Evolutionary conservation across 306 rosid genomes (phyloP).

Genomic region (Inga laurina): DNA sequence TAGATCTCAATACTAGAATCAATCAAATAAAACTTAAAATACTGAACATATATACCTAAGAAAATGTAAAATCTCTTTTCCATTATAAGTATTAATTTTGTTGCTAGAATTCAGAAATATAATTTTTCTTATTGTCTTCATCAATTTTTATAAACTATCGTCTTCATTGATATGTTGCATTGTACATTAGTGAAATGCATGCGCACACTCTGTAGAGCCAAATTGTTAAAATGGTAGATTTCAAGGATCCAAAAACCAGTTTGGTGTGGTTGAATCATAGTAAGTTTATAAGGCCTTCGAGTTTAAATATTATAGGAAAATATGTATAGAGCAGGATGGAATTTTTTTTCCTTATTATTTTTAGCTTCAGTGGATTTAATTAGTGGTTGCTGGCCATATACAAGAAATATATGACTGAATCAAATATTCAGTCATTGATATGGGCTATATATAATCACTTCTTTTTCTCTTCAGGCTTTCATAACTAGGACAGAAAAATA

Average conservation of each 20-base stretch:
- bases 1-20: neutral
- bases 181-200: neutral
- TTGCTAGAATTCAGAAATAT: neutral
- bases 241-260: neutral
- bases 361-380: neutral
- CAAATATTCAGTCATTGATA: neutral
- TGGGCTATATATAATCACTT: neutral
- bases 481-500: neutral
- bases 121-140: neutral
- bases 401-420: neutral
- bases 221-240: neutral
- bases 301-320: neutral
- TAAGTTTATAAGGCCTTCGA: neutral
- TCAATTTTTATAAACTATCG: neutral
- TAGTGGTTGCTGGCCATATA: neutral
- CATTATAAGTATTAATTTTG: neutral
- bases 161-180: neutral
- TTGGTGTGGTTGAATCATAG: neutral
- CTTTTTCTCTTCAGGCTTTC: neutral
- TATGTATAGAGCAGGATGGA: neutral
- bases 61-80: neutral
- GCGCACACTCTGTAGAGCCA: neutral
- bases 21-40: neutral
- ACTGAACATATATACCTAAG: neutral
- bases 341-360: neutral